A percentile compares a stretch with the other conserved stretches of the same genome.
phyloP scores from a whole-genome alignment of 352 stramenopile species.

The Phytopythium delawarense region DNA sequence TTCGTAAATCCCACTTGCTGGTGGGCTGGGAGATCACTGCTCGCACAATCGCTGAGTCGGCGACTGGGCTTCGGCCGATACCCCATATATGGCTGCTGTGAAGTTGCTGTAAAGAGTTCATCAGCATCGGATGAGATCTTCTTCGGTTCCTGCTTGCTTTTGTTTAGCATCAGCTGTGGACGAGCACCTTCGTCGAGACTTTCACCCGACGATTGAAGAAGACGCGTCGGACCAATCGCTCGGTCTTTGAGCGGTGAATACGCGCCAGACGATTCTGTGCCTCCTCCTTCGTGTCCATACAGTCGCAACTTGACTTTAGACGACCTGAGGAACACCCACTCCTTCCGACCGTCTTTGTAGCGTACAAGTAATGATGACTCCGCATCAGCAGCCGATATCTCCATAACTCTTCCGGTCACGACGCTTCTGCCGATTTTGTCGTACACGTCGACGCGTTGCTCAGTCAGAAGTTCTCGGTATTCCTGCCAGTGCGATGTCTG shows the following conservation, averaged over 20 bases:
- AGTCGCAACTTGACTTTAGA: conserved; percentile 26
- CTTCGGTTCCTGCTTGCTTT: not conserved
- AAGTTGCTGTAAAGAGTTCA: not conserved
- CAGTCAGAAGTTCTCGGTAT: conserved; percentile 15
- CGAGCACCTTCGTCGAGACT: no score
- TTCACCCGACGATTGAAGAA: not conserved
- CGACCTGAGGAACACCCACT: conserved; percentile 19
- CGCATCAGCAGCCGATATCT: conserved; percentile 5
- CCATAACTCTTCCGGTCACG: conserved; percentile 18
- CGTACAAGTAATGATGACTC: conserved; percentile 19
- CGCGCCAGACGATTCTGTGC: not conserved
- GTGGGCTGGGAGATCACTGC: not conserved
- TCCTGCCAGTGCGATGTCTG: conserved; percentile 19
- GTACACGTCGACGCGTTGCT: conserved; percentile 26
- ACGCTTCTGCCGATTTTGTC: conserved; percentile 17
- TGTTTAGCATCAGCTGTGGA: not conserved
- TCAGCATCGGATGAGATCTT: not conserved
- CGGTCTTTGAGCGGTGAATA: not conserved
- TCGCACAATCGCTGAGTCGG: conserved; percentile 1
- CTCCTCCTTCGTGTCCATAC: conserved; percentile 6
- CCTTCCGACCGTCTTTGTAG: conserved; percentile 23
- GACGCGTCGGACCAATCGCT: not conserved
- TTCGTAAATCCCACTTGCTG: not conserved
- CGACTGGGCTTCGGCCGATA: not conserved
- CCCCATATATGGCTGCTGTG: not conserved